These are phyloP conservation scores for Aureobasidium uvarum DNA, from an alignment of 2,329 filamentous ascomycete species.

Conservation along the genomic window DNA sequence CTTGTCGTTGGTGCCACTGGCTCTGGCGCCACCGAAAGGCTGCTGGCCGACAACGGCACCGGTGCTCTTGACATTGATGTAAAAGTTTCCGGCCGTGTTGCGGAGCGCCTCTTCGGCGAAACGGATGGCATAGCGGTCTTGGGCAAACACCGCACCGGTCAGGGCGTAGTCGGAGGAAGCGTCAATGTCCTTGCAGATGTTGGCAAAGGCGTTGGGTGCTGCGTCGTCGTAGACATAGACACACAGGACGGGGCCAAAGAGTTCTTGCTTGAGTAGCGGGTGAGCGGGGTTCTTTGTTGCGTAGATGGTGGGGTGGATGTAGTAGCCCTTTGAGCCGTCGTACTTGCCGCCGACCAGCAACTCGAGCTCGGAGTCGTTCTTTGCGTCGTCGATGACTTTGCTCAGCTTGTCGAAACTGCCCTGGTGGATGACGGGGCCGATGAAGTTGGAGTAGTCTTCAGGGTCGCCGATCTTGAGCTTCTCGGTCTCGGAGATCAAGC, in stretches of 20 bases:
- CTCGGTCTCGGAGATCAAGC: constrained; percentile 65
- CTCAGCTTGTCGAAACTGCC: constrained; percentile 77
- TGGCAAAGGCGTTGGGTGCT: constrained; percentile 53
- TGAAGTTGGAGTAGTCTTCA: constrained; percentile 71
- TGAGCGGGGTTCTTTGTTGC: constrained; percentile 69
- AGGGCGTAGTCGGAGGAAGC: constrained; percentile 72
- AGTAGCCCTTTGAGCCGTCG: constrained; percentile 76
- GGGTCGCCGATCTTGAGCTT: constrained; percentile 70
- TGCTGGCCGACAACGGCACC: constrained; percentile 47
- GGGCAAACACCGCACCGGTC: constrained; percentile 73
- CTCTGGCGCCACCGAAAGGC: constrained; percentile 53
- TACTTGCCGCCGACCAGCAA: constrained; percentile 74
- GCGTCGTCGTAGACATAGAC: constrained; percentile 75
- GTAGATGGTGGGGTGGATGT: constrained; percentile 81
- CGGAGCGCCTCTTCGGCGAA: constrained; percentile 69
- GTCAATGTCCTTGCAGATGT: constrained; percentile 65
- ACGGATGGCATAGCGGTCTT: constrained; percentile 63
- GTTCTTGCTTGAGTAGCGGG: constrained; percentile 70
- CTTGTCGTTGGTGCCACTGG: constrained; percentile 59
- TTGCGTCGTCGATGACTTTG: constrained; percentile 74
- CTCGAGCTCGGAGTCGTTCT: constrained; percentile 68
- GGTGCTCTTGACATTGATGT: constrained; percentile 77
- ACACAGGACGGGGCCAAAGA: constrained; percentile 77
- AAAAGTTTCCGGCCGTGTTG: constrained; percentile 78
- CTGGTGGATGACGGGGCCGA: constrained; percentile 83